Percentiles rank a stretch among this genome's conserved stretches.
Evolutionary conservation across 805 yeast genomes (phyloP).

Genomic region (Saturnispora halmiae): DNA sequence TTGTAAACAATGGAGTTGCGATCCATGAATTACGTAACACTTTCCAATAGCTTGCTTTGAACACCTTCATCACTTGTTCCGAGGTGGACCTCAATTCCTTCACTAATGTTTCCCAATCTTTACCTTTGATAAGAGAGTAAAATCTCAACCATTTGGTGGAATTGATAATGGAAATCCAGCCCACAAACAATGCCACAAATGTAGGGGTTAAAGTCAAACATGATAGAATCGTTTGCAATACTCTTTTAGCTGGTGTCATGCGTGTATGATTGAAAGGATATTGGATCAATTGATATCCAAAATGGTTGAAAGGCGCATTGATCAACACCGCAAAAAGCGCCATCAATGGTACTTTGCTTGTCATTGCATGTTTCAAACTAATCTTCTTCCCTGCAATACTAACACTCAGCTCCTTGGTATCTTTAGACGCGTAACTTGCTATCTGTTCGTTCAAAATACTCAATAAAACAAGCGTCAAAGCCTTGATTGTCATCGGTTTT

Average conservation of each 20-base stretch:
- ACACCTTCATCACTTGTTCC: slow-evolving; percentile 19
- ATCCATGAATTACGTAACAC: slow-evolving; percentile 45
- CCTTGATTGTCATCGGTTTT: slow-evolving; percentile 52
- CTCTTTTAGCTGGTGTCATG: slow-evolving; percentile 30
- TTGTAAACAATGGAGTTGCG: slow-evolving; percentile 43
- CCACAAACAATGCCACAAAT: slow-evolving; percentile 38
- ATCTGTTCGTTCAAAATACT: slow-evolving; percentile 49
- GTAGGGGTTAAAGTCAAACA: slow-evolving; percentile 50
- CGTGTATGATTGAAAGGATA: slow-evolving; percentile 38
- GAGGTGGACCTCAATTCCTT: slow-evolving; percentile 14
- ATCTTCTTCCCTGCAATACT: slow-evolving; percentile 14
- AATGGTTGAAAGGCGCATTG: slow-evolving; percentile 52
- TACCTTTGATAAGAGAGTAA: background rate
- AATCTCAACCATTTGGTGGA: slow-evolving; percentile 10
- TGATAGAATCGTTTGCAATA: slow-evolving; percentile 43
- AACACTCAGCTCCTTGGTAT: slow-evolving; percentile 20
- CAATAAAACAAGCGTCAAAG: slow-evolving; percentile 47
- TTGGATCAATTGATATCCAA: slow-evolving; percentile 40
- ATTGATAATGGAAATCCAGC: slow-evolving; percentile 46
- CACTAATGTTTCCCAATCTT: slow-evolving; percentile 8
- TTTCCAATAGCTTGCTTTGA: slow-evolving; percentile 35
- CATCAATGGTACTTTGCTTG: slow-evolving; percentile 42
- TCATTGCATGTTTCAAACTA: slow-evolving; percentile 33
- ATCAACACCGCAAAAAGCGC: slow-evolving; percentile 46
- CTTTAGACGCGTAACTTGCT: slow-evolving; percentile 43